Evolutionary conservation across 257 asterid genomes (phyloP).

Genomic region (Solanum gandarillasii): DNA sequence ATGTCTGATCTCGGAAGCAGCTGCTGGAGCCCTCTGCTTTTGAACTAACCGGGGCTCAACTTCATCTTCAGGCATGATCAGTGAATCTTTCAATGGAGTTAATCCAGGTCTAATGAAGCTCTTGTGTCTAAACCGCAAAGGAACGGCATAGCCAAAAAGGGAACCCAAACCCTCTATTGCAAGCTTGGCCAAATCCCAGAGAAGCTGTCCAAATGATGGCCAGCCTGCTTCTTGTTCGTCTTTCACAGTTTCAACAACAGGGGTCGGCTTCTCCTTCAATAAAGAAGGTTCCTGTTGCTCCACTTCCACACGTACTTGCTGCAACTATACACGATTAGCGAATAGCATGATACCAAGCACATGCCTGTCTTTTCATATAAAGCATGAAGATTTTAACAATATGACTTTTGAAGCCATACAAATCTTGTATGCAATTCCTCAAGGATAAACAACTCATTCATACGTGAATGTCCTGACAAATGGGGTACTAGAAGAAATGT

Average conservation of each 20-base stretch:
- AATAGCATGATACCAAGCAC: not conserved
- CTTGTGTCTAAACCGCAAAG: conserved; percentile 21
- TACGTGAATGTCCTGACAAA: not conserved
- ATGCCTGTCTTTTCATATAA: not conserved
- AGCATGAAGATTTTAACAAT: not conserved
- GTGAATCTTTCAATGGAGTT: conserved; percentile 76
- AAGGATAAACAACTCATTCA: not conserved
- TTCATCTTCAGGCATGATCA: conserved; percentile 85
- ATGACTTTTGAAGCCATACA: not conserved
- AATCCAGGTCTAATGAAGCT: conserved; percentile 35
- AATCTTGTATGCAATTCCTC: not conserved
- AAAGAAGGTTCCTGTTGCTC: conserved; percentile 23
- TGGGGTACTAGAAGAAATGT: not conserved
- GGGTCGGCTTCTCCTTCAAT: conserved; percentile 36
- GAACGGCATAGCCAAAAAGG: conserved; percentile 33
- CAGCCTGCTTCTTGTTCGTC: conserved; percentile 71
- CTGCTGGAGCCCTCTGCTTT: conserved; percentile 52
- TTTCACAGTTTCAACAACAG: conserved; percentile 25
- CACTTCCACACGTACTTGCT: conserved; percentile 30
- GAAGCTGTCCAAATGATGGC: conserved; percentile 85
- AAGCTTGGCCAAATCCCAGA: conserved; percentile 57
- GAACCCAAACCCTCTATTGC: conserved; percentile 46
- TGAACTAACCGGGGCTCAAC: conserved; percentile 32
- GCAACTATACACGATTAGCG: conserved; percentile 14
- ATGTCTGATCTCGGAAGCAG: conserved; percentile 50